Conservation (phyloP, 2,329 filamentous ascomycete genomes). For the Sporothrix phasma region DNA sequence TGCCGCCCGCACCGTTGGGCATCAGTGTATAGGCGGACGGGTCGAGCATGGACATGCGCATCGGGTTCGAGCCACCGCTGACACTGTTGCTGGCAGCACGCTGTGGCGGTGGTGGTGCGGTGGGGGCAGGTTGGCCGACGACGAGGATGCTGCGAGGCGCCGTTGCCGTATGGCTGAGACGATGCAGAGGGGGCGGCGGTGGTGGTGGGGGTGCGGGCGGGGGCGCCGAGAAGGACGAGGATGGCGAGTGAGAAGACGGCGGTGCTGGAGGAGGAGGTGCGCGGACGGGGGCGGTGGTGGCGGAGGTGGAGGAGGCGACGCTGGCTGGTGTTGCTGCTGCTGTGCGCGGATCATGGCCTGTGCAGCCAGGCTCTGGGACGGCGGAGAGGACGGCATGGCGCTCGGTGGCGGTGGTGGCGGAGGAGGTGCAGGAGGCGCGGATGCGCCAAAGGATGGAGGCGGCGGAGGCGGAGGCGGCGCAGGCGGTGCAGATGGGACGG, state of each 20-base stretch:
- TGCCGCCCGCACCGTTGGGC: constrained; percentile 41
- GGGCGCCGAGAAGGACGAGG: constrained; percentile 7
- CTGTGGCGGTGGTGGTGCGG: constrained; percentile 26
- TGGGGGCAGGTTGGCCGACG: constrained; percentile 31
- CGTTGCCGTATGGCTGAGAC: constrained; percentile 20
- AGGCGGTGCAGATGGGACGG: constrained; percentile 34
- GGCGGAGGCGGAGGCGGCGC: constrained; percentile 27
- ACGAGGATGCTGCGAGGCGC: not conserved
- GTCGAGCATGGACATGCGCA: constrained; percentile 58
- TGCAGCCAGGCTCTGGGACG: constrained; percentile 29
- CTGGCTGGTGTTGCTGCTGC: constrained; percentile 16
- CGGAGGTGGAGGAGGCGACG: constrained; percentile 23
- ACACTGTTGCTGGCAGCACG: constrained; percentile 27
- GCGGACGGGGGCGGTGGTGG: constrained; percentile 31
- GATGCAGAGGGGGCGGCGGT: constrained; percentile 28
- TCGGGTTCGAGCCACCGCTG: constrained; percentile 20
- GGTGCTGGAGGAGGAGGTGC: constrained; percentile 23
- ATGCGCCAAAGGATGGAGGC: constrained; percentile 25
- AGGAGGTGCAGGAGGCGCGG: constrained; percentile 27
- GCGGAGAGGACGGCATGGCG: constrained; percentile 25
- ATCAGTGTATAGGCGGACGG: constrained; percentile 66
- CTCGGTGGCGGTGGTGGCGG: constrained; percentile 29
- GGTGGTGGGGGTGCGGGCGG: constrained; percentile 26
- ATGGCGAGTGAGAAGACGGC: constrained; percentile 20
- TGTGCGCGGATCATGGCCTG: constrained; percentile 32